phyloP scores from a whole-genome alignment of 352 stramenopile genomes.

The Phytophthora hibernalis region DNA sequence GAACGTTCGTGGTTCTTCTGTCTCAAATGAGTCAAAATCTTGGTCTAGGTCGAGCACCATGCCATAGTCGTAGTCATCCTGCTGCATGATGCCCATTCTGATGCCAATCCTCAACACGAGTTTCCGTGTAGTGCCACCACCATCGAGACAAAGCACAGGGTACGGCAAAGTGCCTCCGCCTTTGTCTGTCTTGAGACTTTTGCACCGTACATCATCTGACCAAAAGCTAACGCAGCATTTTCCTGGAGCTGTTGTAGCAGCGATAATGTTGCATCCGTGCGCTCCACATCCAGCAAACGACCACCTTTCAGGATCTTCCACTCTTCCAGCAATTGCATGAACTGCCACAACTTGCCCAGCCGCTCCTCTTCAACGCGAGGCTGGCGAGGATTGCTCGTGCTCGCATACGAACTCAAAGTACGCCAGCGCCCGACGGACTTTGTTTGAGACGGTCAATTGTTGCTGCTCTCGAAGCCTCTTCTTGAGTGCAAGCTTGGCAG shows the following conservation, averaged over 20 bases:
- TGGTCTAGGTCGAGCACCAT: constrained; percentile 66
- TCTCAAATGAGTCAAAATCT: constrained; percentile 45
- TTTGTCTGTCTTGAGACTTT: constrained; percentile 27
- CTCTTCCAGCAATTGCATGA: constrained; percentile 75
- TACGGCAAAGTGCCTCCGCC: constrained; percentile 50
- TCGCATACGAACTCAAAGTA: constrained; percentile 76
- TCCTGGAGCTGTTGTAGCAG: constrained; percentile 68
- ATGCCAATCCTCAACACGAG: constrained; percentile 60
- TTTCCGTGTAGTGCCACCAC: constrained; percentile 29
- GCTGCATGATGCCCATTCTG: constrained; percentile 47
- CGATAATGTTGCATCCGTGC: constrained; percentile 47
- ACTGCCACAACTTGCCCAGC: constrained; percentile 79
- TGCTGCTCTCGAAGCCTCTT: constrained; percentile 41
- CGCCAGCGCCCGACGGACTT: constrained; percentile 59
- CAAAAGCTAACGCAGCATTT: constrained; percentile 54
- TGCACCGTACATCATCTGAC: constrained; percentile 47
- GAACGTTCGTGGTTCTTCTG: constrained; percentile 15
- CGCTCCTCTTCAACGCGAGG: constrained; percentile 47
- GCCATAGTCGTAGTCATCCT: constrained; percentile 74
- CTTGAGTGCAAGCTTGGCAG: constrained; percentile 52
- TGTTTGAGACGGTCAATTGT: constrained; percentile 48
- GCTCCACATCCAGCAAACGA: constrained; percentile 69
- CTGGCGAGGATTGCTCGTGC: constrained; percentile 46
- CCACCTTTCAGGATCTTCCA: constrained; percentile 79
- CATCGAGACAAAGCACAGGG: constrained; percentile 60